Conservation (phyloP, 306 rosid genomes). For the Fagus crenata region DNA sequence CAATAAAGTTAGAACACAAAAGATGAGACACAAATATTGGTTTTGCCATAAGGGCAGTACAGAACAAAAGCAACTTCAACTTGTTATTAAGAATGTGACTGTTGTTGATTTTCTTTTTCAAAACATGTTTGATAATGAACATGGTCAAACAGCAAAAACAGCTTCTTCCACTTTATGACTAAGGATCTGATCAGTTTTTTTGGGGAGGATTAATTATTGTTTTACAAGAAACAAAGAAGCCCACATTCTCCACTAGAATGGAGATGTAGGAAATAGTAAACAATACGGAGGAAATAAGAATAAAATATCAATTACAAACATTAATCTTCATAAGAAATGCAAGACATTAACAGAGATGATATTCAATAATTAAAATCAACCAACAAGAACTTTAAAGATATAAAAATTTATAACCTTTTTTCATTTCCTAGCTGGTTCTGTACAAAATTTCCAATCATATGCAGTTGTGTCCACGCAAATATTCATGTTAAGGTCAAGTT, state of each 20-base stretch:
- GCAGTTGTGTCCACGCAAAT: not conserved
- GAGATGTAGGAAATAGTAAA: not conserved
- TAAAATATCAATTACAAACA: not conserved
- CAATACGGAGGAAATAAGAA: not conserved
- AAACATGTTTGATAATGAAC: not conserved
- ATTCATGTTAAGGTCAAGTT: not conserved
- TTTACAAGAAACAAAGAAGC: not conserved
- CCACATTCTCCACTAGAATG: not conserved
- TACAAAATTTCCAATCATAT: too few relatives aligned
- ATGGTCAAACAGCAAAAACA: not conserved
- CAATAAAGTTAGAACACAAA: not conserved
- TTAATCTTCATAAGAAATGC: not conserved
- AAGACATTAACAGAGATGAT: conserved; percentile 1
- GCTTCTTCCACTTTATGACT: not conserved
- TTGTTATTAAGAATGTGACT: not conserved
- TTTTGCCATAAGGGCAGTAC: not conserved
- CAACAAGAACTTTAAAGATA: not conserved
- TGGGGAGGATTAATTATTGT: not conserved
- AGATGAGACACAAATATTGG: not conserved
- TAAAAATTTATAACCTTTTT: too few relatives aligned
- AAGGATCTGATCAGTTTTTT: not conserved
- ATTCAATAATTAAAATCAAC: not conserved
- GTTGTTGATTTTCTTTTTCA: not conserved
- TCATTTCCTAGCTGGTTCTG: too few relatives aligned
- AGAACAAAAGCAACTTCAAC: not conserved